phyloP scores from a whole-genome alignment of 2,329 filamentous ascomycete species.

The Colletotrichum sp. region DNA sequence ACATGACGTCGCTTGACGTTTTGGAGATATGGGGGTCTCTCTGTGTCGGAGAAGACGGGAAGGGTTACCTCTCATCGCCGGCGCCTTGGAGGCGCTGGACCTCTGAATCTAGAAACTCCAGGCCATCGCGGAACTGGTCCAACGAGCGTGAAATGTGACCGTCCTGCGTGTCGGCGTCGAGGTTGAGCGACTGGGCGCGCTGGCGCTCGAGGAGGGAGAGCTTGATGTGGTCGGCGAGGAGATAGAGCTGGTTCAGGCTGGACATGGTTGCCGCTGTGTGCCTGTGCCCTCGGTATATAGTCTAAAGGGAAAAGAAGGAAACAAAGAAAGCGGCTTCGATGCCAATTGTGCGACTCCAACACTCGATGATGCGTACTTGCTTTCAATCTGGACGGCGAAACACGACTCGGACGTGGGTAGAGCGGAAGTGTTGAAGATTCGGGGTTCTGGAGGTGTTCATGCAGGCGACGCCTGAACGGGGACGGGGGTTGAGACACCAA shows the following conservation, averaged over 20 bases:
- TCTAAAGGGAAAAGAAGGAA: neutral
- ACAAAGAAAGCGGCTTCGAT: neutral
- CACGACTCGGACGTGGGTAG: neutral
- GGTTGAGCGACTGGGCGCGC: constrained; percentile 79
- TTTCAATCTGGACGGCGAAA: neutral
- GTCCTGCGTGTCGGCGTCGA: constrained; percentile 82
- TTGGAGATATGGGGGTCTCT: neutral
- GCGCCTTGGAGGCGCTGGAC: constrained; percentile 66
- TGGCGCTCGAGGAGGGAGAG: constrained; percentile 91
- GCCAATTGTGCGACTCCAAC: neutral
- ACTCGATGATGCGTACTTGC: neutral
- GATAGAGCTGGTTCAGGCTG: constrained; percentile 79
- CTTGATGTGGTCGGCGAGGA: constrained; percentile 96
- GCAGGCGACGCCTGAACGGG: neutral
- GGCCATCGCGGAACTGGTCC: constrained; percentile 82
- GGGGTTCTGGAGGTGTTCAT: constrained; percentile 15
- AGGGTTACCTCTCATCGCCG: constrained; percentile 65
- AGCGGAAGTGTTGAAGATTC: constrained; percentile 6
- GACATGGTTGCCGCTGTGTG: constrained; percentile 46
- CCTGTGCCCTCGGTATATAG: neutral
- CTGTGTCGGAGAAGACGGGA: neutral
- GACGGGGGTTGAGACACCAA: constrained; percentile 6
- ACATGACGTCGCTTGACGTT: neutral
- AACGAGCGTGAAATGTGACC: constrained; percentile 88
- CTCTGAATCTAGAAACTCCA: constrained; percentile 72